Evolutionary conservation across 495 filamentous ascomycete genomes (phyloP).

Genomic region (Hyaloscypha finlandica): DNA sequence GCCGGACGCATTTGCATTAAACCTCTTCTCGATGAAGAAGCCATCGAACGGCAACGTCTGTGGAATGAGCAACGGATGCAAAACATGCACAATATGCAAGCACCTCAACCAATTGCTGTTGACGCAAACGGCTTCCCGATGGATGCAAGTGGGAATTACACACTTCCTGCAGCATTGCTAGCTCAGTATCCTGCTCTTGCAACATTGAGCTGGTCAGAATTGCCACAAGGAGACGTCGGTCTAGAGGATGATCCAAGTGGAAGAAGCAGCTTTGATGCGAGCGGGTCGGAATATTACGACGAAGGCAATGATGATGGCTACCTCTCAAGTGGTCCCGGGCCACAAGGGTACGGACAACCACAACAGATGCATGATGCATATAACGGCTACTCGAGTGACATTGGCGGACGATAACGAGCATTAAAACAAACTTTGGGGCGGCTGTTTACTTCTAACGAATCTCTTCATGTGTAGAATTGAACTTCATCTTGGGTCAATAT

Average conservation of each 20-base stretch:
- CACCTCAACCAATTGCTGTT: slow-evolving; percentile 48
- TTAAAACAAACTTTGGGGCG: background rate
- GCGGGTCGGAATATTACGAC: slow-evolving; percentile 63
- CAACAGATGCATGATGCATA: slow-evolving; percentile 43
- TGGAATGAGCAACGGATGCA: slow-evolving; percentile 68
- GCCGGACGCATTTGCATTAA: slow-evolving; percentile 96
- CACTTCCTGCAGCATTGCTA: slow-evolving; percentile 83
- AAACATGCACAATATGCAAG: slow-evolving; percentile 49
- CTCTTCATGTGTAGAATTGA: background rate
- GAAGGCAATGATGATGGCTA: slow-evolving; percentile 61
- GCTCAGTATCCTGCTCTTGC: slow-evolving; percentile 88
- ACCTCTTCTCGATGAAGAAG: slow-evolving; percentile 88
- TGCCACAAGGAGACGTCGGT: slow-evolving; percentile 31
- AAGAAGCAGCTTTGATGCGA: slow-evolving; percentile 87
- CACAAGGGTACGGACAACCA: slow-evolving; percentile 37
- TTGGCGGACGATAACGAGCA: slow-evolving; percentile 40
- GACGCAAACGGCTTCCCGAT: slow-evolving; percentile 48
- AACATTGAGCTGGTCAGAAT: slow-evolving; percentile 33
- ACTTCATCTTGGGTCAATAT: background rate
- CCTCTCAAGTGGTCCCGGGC: slow-evolving; percentile 52
- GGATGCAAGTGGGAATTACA: slow-evolving; percentile 59
- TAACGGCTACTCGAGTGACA: slow-evolving; percentile 54
- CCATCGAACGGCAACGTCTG: slow-evolving; percentile 68
- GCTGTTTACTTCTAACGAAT: background rate
- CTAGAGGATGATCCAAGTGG: slow-evolving; percentile 70